Evolutionary conservation across 1,139 yeast genomes (phyloP).

Genomic region (Hyphopichia pseudoburtonii): DNA sequence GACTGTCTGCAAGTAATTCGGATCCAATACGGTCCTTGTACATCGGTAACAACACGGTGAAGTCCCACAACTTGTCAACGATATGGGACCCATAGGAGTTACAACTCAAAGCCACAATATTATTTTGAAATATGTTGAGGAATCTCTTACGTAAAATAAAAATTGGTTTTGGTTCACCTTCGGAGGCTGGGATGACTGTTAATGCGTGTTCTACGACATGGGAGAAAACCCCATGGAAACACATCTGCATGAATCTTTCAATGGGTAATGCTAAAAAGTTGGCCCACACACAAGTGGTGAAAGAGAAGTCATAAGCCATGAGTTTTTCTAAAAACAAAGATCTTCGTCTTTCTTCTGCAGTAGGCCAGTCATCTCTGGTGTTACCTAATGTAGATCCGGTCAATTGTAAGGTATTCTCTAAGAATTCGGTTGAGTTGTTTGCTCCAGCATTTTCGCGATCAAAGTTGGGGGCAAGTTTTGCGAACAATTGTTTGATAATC

Average conservation of each 20-base stretch:
- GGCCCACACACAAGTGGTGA: slow-evolving; percentile 58
- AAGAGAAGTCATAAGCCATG: slow-evolving; percentile 61
- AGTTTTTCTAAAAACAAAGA: slow-evolving; percentile 71
- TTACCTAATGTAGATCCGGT: slow-evolving; percentile 75
- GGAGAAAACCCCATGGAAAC: slow-evolving; percentile 84
- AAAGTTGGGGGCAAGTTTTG: slow-evolving; percentile 57
- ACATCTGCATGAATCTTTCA: slow-evolving; percentile 65
- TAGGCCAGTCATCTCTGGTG: slow-evolving; percentile 86
- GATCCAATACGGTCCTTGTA: slow-evolving; percentile 85
- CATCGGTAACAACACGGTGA: slow-evolving; percentile 73
- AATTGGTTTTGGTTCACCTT: slow-evolving; percentile 47
- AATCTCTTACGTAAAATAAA: slow-evolving; percentile 65
- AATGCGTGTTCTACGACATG: slow-evolving; percentile 74
- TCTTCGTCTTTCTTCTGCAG: slow-evolving; percentile 84
- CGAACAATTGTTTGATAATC: slow-evolving; percentile 57
- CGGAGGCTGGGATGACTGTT: slow-evolving; percentile 27
- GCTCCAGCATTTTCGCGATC: slow-evolving; percentile 33
- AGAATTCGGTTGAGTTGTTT: slow-evolving; percentile 48
- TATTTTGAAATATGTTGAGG: slow-evolving; percentile 59
- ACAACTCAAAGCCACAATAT: slow-evolving; percentile 63
- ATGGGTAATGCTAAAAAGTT: slow-evolving; percentile 60
- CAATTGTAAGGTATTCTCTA: slow-evolving; percentile 65
- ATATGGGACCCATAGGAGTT: slow-evolving; percentile 92
- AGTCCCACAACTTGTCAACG: slow-evolving; percentile 80
- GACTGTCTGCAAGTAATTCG: slow-evolving; percentile 60